Conservation (phyloP, 1,284 basidiomycete genomes). For the Puccinia novopanici region DNA sequence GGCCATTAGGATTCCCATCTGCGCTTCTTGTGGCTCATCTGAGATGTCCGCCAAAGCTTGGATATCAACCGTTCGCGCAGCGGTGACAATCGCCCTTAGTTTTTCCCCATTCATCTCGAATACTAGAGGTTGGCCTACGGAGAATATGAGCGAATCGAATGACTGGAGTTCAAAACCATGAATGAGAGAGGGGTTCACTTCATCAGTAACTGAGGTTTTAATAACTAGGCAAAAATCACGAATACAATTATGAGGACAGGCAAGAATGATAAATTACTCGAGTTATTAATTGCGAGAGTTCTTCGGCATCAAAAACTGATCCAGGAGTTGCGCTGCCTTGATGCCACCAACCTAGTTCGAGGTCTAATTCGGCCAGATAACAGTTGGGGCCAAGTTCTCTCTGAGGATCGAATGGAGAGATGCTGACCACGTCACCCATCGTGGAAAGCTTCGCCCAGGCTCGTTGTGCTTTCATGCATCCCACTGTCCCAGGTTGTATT, state of each 20-base stretch:
- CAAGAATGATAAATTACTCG: conserved; percentile 13
- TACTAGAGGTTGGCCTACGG: conserved; percentile 71
- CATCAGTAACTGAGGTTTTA: neutral
- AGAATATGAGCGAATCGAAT: conserved; percentile 67
- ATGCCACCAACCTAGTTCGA: conserved; percentile 64
- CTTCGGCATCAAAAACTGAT: conserved; percentile 40
- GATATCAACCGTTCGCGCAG: conserved; percentile 65
- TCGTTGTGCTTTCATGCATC: conserved; percentile 69
- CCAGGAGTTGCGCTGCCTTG: conserved; percentile 5
- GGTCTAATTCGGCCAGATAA: conserved; percentile 74
- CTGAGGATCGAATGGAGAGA: conserved; percentile 67
- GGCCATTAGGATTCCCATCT: conserved; percentile 79
- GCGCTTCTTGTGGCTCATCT: too few relatives aligned
- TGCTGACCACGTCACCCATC: conserved; percentile 72
- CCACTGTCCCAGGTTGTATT: conserved; percentile 56
- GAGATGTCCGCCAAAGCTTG: conserved; percentile 62
- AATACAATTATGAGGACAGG: neutral
- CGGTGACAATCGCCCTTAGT: conserved; percentile 73
- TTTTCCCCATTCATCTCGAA: conserved; percentile 91
- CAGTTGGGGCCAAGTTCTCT: conserved; percentile 67
- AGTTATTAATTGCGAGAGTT: conserved; percentile 25
- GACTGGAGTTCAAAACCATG: conserved; percentile 61
- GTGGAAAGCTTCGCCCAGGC: conserved; percentile 76
- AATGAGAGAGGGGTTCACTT: neutral
- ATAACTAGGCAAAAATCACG: neutral